A percentile compares a stretch with the other conserved stretches of the same genome.
phyloP scores from a whole-genome alignment of 768 basidiomycete species.

The Leucocoprinus birnbaumii region DNA sequence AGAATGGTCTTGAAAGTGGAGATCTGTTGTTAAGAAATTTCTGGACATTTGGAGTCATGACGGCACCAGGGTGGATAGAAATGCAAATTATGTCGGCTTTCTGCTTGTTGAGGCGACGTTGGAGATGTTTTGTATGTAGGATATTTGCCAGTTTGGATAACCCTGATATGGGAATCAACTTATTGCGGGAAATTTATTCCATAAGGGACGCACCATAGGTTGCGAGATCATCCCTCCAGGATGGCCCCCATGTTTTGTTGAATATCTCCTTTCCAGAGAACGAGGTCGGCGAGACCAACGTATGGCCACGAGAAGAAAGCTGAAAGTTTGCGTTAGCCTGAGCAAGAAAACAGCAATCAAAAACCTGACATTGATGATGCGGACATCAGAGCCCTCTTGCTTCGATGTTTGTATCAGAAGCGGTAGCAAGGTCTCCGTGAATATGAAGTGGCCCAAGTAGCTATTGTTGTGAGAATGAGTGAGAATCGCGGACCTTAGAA shows the following conservation, averaged over 20 bases:
- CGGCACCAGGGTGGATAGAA: slow-evolving; percentile 39
- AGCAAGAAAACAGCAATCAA: too few species aligned
- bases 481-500: not conserved
- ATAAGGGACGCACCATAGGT: slow-evolving; percentile 29
- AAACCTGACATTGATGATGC: slow-evolving; percentile 55
- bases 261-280: slow-evolving; percentile 33
- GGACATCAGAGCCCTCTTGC: slow-evolving; percentile 49
- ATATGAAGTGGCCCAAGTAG: slow-evolving; percentile 50
- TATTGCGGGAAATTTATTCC: too few species aligned
- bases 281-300: slow-evolving; percentile 15
- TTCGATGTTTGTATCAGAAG: slow-evolving; percentile 47
- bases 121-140: slow-evolving; percentile 48
- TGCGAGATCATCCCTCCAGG: slow-evolving; percentile 17
- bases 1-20: slow-evolving; percentile 10
- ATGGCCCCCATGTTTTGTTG: slow-evolving; percentile 30
- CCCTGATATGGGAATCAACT: slow-evolving; percentile 26
- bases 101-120: slow-evolving; percentile 37
- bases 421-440: slow-evolving; percentile 53
- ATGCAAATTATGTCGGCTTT: slow-evolving; percentile 33
- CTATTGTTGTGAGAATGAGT: slow-evolving; percentile 27
- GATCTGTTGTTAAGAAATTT: slow-evolving; percentile 11
- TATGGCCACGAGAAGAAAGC: slow-evolving; percentile 30
- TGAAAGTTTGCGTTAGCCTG: slow-evolving; percentile 11
- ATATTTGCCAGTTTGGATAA: slow-evolving; percentile 48
- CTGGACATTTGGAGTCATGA: slow-evolving; percentile 25